Percentiles rank a stretch among this genome's conserved stretches.
phyloP scores from a whole-genome alignment of 2,329 filamentous ascomycete genomes.

The Neonectria magnoliae region DNA sequence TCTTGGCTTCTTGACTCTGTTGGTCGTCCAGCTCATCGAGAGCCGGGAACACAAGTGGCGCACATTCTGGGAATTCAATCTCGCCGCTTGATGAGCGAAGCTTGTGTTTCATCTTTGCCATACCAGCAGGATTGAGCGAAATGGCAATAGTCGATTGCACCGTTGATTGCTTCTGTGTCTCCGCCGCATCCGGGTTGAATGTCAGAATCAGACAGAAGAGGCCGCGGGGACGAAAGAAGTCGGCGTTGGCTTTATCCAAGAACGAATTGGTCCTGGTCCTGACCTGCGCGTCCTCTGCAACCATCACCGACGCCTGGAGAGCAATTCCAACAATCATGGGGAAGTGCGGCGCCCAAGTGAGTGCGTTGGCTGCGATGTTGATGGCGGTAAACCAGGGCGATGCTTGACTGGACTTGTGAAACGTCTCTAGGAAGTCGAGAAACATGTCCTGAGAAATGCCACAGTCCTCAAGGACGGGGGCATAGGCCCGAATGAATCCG shows the following conservation, averaged over 20 bases:
- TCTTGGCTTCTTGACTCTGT: not conserved
- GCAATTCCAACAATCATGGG: slow-evolving; percentile 29
- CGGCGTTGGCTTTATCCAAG: slow-evolving; percentile 26
- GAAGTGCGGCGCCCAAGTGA: slow-evolving; percentile 20
- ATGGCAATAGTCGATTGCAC: slow-evolving; percentile 11
- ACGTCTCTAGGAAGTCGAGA: slow-evolving; percentile 26
- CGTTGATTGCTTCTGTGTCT: not conserved
- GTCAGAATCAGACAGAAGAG: slow-evolving; percentile 30
- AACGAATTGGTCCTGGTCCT: slow-evolving; percentile 27
- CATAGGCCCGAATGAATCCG: slow-evolving; percentile 29
- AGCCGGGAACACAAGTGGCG: slow-evolving; percentile 14
- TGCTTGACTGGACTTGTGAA: slow-evolving; percentile 25
- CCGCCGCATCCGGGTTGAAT: slow-evolving; percentile 12
- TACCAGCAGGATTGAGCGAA: not conserved
- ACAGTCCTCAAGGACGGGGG: slow-evolving; percentile 18
- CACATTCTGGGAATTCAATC: slow-evolving; percentile 16
- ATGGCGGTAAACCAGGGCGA: slow-evolving; percentile 28
- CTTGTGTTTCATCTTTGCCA: slow-evolving; percentile 8
- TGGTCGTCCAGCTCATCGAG: slow-evolving; percentile 1
- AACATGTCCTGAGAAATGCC: slow-evolving; percentile 30
- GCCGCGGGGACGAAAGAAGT: slow-evolving; percentile 29
- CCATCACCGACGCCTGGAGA: slow-evolving; percentile 17
- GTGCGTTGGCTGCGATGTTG: slow-evolving; percentile 20
- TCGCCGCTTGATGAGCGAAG: slow-evolving; percentile 13
- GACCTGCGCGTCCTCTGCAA: slow-evolving; percentile 19